phyloP scores from a whole-genome alignment of 73 alveolate genomes.

The Tetrahymena thermophila region DNA sequence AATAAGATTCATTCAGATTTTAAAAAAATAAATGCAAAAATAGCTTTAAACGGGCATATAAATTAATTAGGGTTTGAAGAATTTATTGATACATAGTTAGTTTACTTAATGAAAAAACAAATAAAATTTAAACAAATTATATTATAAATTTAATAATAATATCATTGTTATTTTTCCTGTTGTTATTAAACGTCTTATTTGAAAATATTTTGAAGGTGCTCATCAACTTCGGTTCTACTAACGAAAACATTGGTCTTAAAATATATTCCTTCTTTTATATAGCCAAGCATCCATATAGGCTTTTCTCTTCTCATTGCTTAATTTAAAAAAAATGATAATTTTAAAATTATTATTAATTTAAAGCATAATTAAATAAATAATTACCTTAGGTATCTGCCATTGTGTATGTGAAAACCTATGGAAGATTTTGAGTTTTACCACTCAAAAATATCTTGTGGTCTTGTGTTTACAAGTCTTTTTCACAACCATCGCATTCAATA shows the following conservation, averaged over 20 bases:
- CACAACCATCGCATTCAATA: conserved; percentile 1
- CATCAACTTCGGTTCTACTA: not conserved
- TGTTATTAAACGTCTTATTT: not conserved
- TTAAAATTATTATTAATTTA: not conserved
- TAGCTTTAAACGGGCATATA: too few relatives aligned
- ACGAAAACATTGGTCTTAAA: not conserved
- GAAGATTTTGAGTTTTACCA: not conserved
- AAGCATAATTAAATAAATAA: not conserved
- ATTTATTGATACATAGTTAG: too few relatives aligned
- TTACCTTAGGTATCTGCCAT: not conserved
- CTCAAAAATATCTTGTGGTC: not conserved
- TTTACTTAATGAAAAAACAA: not conserved
- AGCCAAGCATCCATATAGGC: not conserved
- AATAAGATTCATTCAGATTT: too few relatives aligned
- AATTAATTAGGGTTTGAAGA: too few relatives aligned
- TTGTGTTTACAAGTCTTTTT: not conserved
- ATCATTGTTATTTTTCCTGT: not conserved
- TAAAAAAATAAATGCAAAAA: too few relatives aligned
- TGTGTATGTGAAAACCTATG: not conserved
- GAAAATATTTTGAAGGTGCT: not conserved
- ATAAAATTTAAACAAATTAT: not conserved
- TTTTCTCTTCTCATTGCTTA: not conserved
- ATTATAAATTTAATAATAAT: not conserved
- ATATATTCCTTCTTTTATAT: not conserved
- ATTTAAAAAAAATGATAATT: not conserved